phyloP scores from a whole-genome alignment of 768 basidiomycete species.

The Heimioporus sp. region DNA sequence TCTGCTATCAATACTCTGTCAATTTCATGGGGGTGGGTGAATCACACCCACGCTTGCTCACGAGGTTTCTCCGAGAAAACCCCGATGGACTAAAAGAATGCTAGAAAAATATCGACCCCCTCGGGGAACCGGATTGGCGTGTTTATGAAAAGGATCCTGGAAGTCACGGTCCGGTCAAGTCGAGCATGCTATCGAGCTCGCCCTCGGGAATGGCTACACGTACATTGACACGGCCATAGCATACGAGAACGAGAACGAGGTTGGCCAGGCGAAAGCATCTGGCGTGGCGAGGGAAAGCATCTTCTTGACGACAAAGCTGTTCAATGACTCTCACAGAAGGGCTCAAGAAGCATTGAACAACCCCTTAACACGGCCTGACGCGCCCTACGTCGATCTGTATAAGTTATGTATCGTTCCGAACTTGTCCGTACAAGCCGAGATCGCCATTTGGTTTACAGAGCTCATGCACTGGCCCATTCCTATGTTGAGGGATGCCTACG shows the following conservation, averaged over 20 bases:
- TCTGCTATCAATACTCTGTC: neutral
- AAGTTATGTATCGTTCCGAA: constrained; percentile 18
- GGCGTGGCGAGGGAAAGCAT: constrained; percentile 68
- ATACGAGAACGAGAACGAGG: constrained; percentile 73
- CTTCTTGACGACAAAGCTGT: constrained; percentile 75
- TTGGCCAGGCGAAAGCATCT: constrained; percentile 70
- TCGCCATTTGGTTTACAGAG: constrained; percentile 72
- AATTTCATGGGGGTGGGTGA: neutral
- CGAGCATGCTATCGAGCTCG: constrained; percentile 66
- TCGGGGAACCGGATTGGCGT: neutral
- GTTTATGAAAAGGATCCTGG: constrained; percentile 58
- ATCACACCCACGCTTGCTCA: neutral
- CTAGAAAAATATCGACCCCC: neutral
- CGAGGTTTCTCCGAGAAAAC: constrained; percentile 1
- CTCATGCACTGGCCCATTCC: constrained; percentile 83
- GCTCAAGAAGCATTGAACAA: constrained; percentile 58
- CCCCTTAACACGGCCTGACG: constrained; percentile 65
- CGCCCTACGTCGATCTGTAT: constrained; percentile 79
- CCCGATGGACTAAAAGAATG: neutral
- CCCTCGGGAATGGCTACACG: constrained; percentile 69
- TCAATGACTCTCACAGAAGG: constrained; percentile 55
- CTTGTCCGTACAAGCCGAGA: constrained; percentile 30
- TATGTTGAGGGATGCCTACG: constrained; percentile 51
- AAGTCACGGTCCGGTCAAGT: constrained; percentile 66
- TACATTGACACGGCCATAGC: constrained; percentile 67